Percentiles rank a stretch among this genome's conserved stretches.
These are phyloP conservation scores for Naganishia onofrii DNA, from an alignment of 768 basidiomycete genomes.

Conservation along the genomic window DNA sequence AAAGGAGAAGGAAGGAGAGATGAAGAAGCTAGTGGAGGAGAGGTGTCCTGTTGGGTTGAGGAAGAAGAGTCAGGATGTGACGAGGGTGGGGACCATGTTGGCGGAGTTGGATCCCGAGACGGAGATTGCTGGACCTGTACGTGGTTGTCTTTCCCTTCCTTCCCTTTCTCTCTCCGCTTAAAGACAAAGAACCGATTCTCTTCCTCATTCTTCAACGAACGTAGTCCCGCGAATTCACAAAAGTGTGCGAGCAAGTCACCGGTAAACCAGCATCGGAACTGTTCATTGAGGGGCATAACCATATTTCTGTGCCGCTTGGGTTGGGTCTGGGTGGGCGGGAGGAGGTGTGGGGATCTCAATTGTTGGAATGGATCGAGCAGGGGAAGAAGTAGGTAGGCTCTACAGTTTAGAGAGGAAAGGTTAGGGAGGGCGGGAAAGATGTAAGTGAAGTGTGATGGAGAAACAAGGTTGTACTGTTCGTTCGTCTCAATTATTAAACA, in stretches of 20 bases:
- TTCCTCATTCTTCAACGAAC: neutral
- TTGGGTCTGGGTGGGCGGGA: slow-evolving; percentile 24
- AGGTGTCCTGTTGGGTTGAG: slow-evolving; percentile 25
- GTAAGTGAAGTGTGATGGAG: neutral
- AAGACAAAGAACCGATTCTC: neutral
- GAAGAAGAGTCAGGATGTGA: neutral
- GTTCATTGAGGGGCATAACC: slow-evolving; percentile 22
- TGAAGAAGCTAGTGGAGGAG: slow-evolving; percentile 6
- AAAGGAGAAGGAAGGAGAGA: neutral
- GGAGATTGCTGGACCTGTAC: slow-evolving; percentile 23
- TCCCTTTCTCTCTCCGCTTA: neutral
- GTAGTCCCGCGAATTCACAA: slow-evolving; percentile 17
- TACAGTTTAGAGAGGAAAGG: too few species aligned
- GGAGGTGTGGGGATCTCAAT: slow-evolving; percentile 15
- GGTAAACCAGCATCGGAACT: neutral
- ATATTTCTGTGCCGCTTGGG: slow-evolving; percentile 26
- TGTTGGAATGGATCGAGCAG: slow-evolving; percentile 20
- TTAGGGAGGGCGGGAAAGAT: neutral
- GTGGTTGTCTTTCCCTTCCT: neutral
- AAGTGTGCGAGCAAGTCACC: neutral
- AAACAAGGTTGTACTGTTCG: too few species aligned
- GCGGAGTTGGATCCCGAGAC: slow-evolving; percentile 25
- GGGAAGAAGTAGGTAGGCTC: neutral
- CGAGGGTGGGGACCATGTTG: slow-evolving; percentile 15
- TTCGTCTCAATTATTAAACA: too few species aligned